Base-by-base conservation (phyloP, 163 green algal species). In the Scenedesmus sp. region DNA sequence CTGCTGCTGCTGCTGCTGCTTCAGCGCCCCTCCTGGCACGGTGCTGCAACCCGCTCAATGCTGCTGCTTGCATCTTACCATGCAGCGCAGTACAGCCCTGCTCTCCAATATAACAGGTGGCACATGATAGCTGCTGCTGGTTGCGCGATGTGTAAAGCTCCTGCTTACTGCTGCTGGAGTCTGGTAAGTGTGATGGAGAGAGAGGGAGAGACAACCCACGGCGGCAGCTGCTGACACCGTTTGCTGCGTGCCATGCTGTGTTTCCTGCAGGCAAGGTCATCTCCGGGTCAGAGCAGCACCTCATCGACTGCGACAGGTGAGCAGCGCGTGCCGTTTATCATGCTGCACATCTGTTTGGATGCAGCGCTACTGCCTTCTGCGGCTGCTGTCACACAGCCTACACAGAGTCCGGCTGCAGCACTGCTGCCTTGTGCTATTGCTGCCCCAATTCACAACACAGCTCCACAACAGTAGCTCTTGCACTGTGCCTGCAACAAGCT, bases 271-370 rank as follows among this genome's bases (percentile, higher is more conserved):
- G 91, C 46, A 70, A 74, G 64, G 54, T 93, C 4, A 34, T 92
- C 6, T 86, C 87, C 0, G 84, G 93, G 26, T 88, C 34, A 3
- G 94, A 96, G 92, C 94, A 96, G 91, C 92, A 96, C 87, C 91
- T 96, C 1, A 95, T 96, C 54, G 92, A 94, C 77, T 96, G 94
- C 77, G 94, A 95, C 86, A 59, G 66, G 66, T 76, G 16, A 76
- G 5, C 16, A 76, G 5, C 34, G 34, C 34, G 34, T 46, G 34
- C 34, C 34, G 0, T 46, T 46, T 46, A 46, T 46, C 34, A 46
- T 0, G 16, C 66, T 34, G 66, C 12, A 26, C 62, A 23, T 70
- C 62, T 18, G 10, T 18, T 70, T 12, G 16, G 8, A 23, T 70
- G 62, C 62, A 70, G 34, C 34, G 34, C 34, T 46, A 46, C 34